Percentiles rank a stretch among this genome's conserved stretches.
phyloP scores from a whole-genome alignment of 1,284 basidiomycete genomes.

The Thelephora terrestris region DNA sequence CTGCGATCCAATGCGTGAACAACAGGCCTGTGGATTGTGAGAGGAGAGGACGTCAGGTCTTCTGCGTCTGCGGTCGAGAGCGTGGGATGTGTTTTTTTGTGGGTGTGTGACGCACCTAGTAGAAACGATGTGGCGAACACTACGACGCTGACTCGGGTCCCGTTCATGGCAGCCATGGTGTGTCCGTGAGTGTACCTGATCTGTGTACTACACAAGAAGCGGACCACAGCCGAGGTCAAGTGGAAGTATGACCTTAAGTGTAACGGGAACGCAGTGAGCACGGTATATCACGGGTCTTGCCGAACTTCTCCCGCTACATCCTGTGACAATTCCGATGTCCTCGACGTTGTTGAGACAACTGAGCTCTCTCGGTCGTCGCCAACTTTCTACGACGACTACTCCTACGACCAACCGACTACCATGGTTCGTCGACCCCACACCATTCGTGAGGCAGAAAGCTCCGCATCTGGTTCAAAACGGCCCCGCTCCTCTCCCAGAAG shows the following conservation, averaged over 20 bases:
- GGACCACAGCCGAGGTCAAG: background rate
- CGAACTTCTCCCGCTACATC: background rate
- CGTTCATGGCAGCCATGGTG: conserved; percentile 24
- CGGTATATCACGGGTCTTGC: background rate
- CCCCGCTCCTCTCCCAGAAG: conserved; percentile 32
- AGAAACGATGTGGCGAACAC: conserved; percentile 69
- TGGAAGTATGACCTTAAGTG: background rate
- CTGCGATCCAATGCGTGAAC: conserved; percentile 81
- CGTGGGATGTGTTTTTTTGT: background rate
- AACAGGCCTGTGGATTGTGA: conserved; percentile 43
- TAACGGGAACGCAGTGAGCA: background rate
- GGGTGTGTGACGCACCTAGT: conserved; percentile 42
- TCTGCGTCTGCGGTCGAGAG: background rate
- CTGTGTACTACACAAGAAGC: background rate
- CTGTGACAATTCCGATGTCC: background rate
- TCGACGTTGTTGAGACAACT: background rate
- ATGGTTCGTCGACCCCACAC: conserved; percentile 44
- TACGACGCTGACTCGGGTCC: conserved; percentile 57
- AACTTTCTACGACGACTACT: background rate
- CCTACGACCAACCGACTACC: conserved; percentile 19
- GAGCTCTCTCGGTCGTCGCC: background rate
- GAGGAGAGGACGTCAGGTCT: background rate
- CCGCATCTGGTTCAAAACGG: conserved; percentile 15
- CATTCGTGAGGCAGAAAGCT: conserved; percentile 10
- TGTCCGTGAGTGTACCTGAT: too few relatives aligned